phyloP scores from a whole-genome alignment of 495 filamentous ascomycete species.

The Aspergillus incahuasiensis region DNA sequence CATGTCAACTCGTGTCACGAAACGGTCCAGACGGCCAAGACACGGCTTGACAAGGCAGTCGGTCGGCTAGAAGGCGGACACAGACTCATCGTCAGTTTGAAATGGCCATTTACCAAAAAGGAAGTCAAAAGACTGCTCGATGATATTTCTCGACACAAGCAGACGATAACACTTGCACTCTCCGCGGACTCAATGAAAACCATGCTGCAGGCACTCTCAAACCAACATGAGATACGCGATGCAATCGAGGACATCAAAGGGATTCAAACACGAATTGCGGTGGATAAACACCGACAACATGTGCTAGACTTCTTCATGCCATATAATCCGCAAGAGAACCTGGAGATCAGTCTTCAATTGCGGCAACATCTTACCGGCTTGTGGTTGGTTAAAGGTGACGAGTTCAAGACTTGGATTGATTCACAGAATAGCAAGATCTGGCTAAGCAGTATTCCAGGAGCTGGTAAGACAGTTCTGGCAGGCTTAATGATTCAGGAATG shows the following conservation, averaged over 20 bases:
- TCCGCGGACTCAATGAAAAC: background rate
- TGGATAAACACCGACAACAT: background rate
- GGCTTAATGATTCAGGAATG: background rate
- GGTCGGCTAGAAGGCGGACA: background rate
- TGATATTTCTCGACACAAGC: background rate
- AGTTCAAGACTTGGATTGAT: background rate
- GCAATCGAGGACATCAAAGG: background rate
- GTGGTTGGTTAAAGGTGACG: background rate
- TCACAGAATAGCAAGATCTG: background rate
- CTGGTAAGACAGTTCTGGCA: background rate
- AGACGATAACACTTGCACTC: background rate
- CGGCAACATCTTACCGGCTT: background rate
- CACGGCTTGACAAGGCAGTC: background rate
- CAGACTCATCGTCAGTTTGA: background rate
- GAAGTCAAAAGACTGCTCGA: background rate
- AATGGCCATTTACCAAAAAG: background rate
- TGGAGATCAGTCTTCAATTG: background rate
- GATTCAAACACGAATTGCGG: background rate
- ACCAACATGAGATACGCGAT: background rate
- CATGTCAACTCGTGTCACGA: background rate
- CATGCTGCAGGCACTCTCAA: background rate
- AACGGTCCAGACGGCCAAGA: background rate
- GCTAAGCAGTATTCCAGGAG: background rate
- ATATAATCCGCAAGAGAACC: background rate
- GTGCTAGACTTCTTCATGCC: background rate